A percentile compares a stretch with the other conserved stretches of the same genome.
Evolutionary conservation across 441 rosid species (phyloP).

Genomic region (Flueggea neowawraea): DNA sequence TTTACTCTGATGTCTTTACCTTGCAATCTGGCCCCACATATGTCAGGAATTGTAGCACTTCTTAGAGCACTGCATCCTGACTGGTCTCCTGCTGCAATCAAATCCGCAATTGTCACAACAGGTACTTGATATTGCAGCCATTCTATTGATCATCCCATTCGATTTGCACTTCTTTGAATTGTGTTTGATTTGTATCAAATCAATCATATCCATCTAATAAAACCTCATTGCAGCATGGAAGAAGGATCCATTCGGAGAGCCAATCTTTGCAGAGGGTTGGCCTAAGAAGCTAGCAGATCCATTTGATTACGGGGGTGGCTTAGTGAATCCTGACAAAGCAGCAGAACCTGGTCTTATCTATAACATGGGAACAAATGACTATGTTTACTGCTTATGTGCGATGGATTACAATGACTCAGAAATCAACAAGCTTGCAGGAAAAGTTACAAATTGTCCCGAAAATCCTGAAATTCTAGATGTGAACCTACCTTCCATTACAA

Average conservation of each 20-base stretch:
- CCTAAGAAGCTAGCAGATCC: slow-evolving; percentile 62
- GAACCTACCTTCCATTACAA: slow-evolving; percentile 73
- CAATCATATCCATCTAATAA: slow-evolving; percentile 3
- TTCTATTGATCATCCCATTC: neutral
- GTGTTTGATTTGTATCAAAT: slow-evolving; percentile 7
- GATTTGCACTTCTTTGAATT: too few species aligned
- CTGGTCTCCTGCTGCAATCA: slow-evolving; percentile 75
- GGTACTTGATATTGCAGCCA: slow-evolving; percentile 18
- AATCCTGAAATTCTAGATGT: slow-evolving; percentile 40
- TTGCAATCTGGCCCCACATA: slow-evolving; percentile 89
- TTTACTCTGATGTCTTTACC: slow-evolving; percentile 37
- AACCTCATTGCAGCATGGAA: slow-evolving; percentile 34
- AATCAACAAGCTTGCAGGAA: slow-evolving; percentile 27
- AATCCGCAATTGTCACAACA: slow-evolving; percentile 81
- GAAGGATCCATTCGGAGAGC: slow-evolving; percentile 30
- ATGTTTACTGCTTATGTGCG: slow-evolving; percentile 69
- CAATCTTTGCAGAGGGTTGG: slow-evolving; percentile 48
- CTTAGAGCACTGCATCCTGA: slow-evolving; percentile 57
- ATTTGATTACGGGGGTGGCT: slow-evolving; percentile 83
- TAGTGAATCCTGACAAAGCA: slow-evolving; percentile 72
- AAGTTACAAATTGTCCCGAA: slow-evolving; percentile 27
- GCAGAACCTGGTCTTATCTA: slow-evolving; percentile 71
- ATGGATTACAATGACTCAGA: slow-evolving; percentile 60
- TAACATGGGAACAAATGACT: slow-evolving; percentile 53
- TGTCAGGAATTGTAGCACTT: slow-evolving; percentile 74